Percentiles rank a stretch among this genome's conserved stretches.
Conservation (phyloP, 225 moss, liverwort and hornwort genomes). For the Straminergon stramineum region DNA sequence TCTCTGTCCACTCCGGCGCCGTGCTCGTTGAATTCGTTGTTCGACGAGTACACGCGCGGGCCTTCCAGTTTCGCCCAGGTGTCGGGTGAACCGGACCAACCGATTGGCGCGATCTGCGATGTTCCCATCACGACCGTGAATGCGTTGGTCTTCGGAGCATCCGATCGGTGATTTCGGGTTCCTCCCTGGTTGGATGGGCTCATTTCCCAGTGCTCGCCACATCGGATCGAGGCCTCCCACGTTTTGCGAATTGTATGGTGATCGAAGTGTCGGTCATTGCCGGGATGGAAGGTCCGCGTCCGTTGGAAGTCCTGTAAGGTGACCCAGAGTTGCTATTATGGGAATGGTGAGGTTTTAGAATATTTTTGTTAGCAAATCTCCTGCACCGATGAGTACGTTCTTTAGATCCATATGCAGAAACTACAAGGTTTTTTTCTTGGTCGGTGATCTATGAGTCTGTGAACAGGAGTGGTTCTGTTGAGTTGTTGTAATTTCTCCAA, state of each 20-base stretch:
- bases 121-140: constrained; percentile 70
- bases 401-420: background rate
- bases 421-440: background rate
- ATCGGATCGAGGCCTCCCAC: background rate
- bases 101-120: constrained; percentile 66
- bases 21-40: constrained; percentile 47
- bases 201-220: background rate
- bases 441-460: background rate
- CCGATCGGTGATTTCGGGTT: background rate
- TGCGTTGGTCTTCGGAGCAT: constrained; percentile 37
- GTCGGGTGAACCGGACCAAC: constrained; percentile 20
- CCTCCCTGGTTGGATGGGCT: background rate
- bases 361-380: background rate
- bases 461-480: background rate
- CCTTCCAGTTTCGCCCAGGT: background rate
- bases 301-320: background rate
- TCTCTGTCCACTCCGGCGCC: constrained; percentile 65
- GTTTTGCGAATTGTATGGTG: background rate
- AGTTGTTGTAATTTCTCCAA: background rate
- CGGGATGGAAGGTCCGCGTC: background rate
- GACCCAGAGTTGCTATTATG: background rate
- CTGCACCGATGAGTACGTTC: background rate
- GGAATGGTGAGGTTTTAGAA: background rate
- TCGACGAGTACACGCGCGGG: constrained; percentile 62
- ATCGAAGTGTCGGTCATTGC: background rate